Conservation (phyloP, 148 eudicot species). For the Persicaria tinctoria region DNA sequence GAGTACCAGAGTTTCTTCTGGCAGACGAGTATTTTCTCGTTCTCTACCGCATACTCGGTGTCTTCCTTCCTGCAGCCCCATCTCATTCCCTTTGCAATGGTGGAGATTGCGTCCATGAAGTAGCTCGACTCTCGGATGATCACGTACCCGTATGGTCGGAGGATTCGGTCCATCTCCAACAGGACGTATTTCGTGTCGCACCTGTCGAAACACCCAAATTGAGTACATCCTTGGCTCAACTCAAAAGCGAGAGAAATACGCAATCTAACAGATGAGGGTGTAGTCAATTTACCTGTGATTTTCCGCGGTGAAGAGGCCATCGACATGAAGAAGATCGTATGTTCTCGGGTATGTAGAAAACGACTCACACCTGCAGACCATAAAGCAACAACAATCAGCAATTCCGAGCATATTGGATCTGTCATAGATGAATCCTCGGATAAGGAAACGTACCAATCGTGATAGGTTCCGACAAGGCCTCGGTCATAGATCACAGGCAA, state of each 20-base stretch:
- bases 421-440: background rate
- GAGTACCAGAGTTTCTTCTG: conserved; percentile 90
- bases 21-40: conserved; percentile 77
- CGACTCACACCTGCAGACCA: conserved; percentile 72
- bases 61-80: conserved; percentile 78
- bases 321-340: conserved; percentile 88
- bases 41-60: conserved; percentile 44
- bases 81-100: conserved; percentile 70
- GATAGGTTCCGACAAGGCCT: conserved; percentile 88
- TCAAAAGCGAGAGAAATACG: background rate
- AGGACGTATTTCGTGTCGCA: conserved; percentile 83
- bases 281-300: conserved; percentile 58
- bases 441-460: conserved; percentile 65
- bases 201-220: conserved; percentile 26
- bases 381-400: background rate
- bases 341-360: conserved; percentile 98
- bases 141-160: conserved; percentile 73
- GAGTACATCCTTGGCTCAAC: background rate
- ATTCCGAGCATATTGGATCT: background rate
- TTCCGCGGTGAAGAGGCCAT: conserved; percentile 80
- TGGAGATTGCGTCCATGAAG: conserved; percentile 41
- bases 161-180: conserved; percentile 92
- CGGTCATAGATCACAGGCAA: conserved; percentile 82
- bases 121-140: conserved; percentile 68
- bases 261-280: background rate